Base-by-base conservation (phyloP, 2,329 filamentous ascomycete genomes). In the Dendryphion nanum region DNA sequence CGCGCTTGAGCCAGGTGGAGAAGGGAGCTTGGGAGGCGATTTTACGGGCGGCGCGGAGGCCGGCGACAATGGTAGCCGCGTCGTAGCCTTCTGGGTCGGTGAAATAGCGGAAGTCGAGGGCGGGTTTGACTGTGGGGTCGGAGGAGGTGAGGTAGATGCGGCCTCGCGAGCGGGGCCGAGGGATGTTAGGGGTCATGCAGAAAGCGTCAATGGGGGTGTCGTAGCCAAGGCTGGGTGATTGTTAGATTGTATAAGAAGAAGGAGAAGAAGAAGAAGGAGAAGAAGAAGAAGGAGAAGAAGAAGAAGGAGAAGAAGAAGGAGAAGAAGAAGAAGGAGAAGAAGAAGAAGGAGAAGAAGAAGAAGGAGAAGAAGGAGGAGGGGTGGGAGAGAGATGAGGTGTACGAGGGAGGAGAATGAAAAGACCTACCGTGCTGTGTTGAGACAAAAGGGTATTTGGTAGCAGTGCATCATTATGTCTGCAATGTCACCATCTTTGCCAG, bases 401-500 rank as follows among this genome's bases (percentile, higher is more conserved):
- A n/a, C n/a, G n/a, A 32, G n/a, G n/a, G n/a, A n/a, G n/a, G n/a
- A n/a, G n/a, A n/a, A n/a, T n/a, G n/a, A n/a, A n/a, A n/a, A 5
- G 23, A 31, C 57, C 49, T 61, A 67, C 63, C 86, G 82, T 38
- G 77, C 72, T 2, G 89, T 95, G 76, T 95, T 95, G 52, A 89
- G 80, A 46, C 83, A 86, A 70, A 95, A 95, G 37, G 89, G 89
- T 51, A 95, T 94, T 70, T 95, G 89, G 74, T 95, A 95, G 78
- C 89, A 95, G 73, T 95, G 89, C 85, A 93, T 93, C 89, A 95
- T 95, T 57, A 94, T 71, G 60, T 95, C 89, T 47, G 85, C 86
- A 38, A 86, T 83, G 45, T 85, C 78, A 36, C 85, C 85, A 53
- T 94, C 88, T 2, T 71, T 70, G 40, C 78, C 78, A 3, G 76